These are phyloP conservation scores for Dryas octopetala DNA, from an alignment of 306 rosid species.

Conservation along the genomic window DNA sequence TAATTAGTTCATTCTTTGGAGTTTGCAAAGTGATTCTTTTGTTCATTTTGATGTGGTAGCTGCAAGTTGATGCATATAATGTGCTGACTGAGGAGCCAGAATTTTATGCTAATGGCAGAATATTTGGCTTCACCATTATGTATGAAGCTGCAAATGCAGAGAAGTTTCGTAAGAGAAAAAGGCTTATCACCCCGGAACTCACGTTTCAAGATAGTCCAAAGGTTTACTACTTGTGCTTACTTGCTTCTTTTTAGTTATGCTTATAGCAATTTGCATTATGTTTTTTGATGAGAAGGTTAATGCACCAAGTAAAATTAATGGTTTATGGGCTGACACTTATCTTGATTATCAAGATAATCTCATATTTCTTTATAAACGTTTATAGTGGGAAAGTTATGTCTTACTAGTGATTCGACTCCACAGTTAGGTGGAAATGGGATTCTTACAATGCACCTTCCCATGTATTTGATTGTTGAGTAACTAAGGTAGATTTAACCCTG, in stretches of 20 bases:
- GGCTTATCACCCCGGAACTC: conserved; percentile 25
- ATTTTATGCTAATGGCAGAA: conserved; percentile 55
- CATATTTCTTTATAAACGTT: too few species aligned
- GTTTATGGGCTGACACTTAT: background rate
- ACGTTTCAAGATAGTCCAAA: conserved; percentile 30
- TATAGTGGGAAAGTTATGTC: background rate
- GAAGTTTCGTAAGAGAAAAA: conserved; percentile 28
- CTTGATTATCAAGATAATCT: background rate
- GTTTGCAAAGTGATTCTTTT: background rate
- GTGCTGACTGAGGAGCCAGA: conserved; percentile 44
- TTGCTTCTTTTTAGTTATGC: conserved; percentile 11
- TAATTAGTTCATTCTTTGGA: background rate
- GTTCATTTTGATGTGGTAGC: conserved; percentile 20
- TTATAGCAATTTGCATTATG: background rate
- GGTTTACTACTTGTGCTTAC: conserved; percentile 37
- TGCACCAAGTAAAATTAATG: background rate
- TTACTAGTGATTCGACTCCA: background rate
- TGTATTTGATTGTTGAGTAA: background rate
- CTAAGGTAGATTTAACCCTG: background rate
- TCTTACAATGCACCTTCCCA: background rate
- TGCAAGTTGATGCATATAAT: conserved; percentile 24
- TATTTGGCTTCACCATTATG: conserved; percentile 54
- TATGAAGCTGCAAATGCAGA: conserved; percentile 48
- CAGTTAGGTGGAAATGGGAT: background rate
- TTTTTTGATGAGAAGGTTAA: background rate